phyloP scores from a whole-genome alignment of 139 green algal genomes.

The Chlorella sp. region DNA sequence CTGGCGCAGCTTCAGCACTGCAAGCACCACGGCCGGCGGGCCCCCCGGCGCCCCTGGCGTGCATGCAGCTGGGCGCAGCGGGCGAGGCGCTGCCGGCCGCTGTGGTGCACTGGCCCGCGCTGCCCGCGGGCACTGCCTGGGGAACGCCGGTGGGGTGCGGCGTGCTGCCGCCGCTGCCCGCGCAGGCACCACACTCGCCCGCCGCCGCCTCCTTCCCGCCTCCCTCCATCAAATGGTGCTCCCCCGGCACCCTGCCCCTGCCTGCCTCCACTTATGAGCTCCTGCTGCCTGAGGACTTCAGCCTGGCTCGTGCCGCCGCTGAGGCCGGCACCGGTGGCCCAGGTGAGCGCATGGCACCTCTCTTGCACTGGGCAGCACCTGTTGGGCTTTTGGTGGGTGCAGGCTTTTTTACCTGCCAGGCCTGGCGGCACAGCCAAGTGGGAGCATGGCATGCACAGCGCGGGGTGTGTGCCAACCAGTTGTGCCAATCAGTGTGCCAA shows the following conservation, averaged over 20 bases:
- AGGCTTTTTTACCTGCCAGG: neutral
- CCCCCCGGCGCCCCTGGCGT: neutral
- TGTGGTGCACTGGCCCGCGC: neutral
- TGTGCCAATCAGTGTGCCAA: no score
- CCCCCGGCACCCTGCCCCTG: slow-evolving; percentile 9
- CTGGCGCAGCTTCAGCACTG: neutral
- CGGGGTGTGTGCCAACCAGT: no score
- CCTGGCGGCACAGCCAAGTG: neutral
- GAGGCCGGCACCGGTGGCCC: neutral
- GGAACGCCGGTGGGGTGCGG: slow-evolving; percentile 9
- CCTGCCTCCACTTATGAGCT: slow-evolving; percentile 4
- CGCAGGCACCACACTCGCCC: no score
- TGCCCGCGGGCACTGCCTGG: neutral
- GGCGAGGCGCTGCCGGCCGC: neutral
- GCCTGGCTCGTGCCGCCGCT: neutral
- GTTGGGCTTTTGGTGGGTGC: neutral
- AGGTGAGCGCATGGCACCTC: neutral
- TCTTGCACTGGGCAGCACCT: neutral
- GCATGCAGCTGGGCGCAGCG: neutral
- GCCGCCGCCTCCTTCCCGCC: neutral
- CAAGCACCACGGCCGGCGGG: neutral
- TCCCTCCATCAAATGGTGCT: slow-evolving; percentile 17
- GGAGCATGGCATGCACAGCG: neutral
- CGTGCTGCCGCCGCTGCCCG: neutral
- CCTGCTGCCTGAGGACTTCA: slow-evolving; percentile 32